These are phyloP conservation scores for Calycina marina DNA, from an alignment of 2,329 filamentous ascomycete genomes.

Conservation along the genomic window DNA sequence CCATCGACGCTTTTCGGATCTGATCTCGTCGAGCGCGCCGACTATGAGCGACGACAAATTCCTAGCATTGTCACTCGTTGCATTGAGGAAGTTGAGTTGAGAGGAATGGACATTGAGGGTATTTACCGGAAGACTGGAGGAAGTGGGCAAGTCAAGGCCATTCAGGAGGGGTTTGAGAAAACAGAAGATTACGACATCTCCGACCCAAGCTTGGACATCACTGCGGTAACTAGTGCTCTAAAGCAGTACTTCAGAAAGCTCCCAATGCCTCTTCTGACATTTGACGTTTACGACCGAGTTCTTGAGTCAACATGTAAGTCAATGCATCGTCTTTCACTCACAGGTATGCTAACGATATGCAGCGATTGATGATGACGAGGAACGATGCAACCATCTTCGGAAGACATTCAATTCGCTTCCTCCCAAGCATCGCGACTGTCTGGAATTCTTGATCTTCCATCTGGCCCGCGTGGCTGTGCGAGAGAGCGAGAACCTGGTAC, in stretches of 20 bases:
- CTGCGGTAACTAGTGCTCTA: conserved; percentile 83
- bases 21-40: conserved; percentile 71
- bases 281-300: conserved; percentile 79
- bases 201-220: conserved; percentile 86
- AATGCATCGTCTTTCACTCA: not conserved
- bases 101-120: conserved; percentile 94
- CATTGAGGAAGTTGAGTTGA: conserved; percentile 89
- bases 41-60: conserved; percentile 78
- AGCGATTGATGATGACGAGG: conserved; percentile 51
- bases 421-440: conserved; percentile 68
- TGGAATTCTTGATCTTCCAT: conserved; percentile 92
- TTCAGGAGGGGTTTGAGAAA: conserved; percentile 85
- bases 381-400: conserved; percentile 57
- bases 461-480: conserved; percentile 71
- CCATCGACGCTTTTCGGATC: conserved; percentile 67
- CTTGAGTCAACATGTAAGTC: conserved; percentile 63
- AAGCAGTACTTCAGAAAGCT: conserved; percentile 97
- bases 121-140: conserved; percentile 97
- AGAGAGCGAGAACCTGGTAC: conserved; percentile 70
- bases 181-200: conserved; percentile 81
- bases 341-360: conserved; percentile 14
- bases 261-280: conserved; percentile 78
- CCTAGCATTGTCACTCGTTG: conserved; percentile 84
- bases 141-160: conserved; percentile 74
- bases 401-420: conserved; percentile 68